Percentiles rank a stretch among this genome's conserved stretches.
Conservation (phyloP, 768 basidiomycete genomes). For the Ramaria sp. region DNA sequence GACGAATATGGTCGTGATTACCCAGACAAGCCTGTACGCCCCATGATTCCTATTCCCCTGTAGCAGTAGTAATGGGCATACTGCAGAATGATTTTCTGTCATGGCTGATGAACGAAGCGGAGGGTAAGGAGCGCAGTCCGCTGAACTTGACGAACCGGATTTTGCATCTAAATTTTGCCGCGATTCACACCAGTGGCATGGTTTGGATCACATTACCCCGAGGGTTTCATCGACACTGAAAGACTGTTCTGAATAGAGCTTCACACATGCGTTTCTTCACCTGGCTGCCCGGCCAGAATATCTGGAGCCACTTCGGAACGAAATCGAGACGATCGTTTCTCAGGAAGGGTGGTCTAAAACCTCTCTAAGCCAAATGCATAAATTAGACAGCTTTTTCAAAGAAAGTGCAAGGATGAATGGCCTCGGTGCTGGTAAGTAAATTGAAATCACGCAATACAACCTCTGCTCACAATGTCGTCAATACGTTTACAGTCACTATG, state of each 20-base stretch:
- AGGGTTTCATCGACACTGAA: not conserved
- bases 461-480: not conserved
- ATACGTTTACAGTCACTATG: not conserved
- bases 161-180: constrained; percentile 10
- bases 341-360: constrained; percentile 17
- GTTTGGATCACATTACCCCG: not conserved
- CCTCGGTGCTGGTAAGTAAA: constrained; percentile 16
- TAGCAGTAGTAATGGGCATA: not conserved
- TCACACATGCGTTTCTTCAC: constrained; percentile 28
- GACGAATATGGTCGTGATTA: constrained; percentile 9
- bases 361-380: constrained; percentile 21
- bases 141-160: constrained; percentile 5
- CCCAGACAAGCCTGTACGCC: constrained; percentile 11
- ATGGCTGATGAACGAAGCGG: constrained; percentile 11
- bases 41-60: not conserved
- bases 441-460: no score
- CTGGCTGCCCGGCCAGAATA: constrained; percentile 24
- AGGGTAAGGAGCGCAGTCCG: not conserved
- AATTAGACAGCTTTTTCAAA: constrained; percentile 25
- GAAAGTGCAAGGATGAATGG: constrained; percentile 20
- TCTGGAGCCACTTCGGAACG: constrained; percentile 28
- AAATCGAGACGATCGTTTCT: constrained; percentile 24
- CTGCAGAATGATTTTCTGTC: constrained; percentile 9
- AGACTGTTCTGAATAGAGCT: not conserved
- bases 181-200: constrained; percentile 11